Evolutionary conservation across 768 basidiomycete genomes (phyloP), one percentile per base, ranked within the genome.

Genomic region (Paxillus ammoniavirescens): DNA sequence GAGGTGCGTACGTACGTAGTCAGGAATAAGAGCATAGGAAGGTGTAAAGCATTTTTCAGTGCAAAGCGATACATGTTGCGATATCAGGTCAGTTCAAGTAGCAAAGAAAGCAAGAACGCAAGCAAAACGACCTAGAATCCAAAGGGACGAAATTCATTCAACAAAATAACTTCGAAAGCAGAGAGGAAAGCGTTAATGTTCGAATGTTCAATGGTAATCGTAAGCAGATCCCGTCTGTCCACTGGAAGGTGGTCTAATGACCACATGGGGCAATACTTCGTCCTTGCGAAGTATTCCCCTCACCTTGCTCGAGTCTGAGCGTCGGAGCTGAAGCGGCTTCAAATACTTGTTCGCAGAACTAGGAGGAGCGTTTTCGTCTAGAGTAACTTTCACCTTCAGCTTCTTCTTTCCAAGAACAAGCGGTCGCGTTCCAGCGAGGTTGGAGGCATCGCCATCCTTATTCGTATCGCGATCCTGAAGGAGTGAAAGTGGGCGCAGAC

Each of bases 251-350:
- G 84, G 83, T 17, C 84, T 75, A 49, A 87, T 75, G 50, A 84
- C 75, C 28, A 87, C 82, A 38, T 79, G 75, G 31, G 86, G 84
- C 30, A 87, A 68, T 47, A 76, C 72, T 72, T 84, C 84, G 37
- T 67, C 70, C 67, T 77, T 77, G 62, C 82, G 74, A 57, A 86
- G 75, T 51, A 76, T 61, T 43, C 79, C 84, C 50, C 84, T 81
- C 65, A 80, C 68, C 68, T 82, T 86, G 64, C 74, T 77, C 33
- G 86, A 87, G 56, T 87, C 84, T 35, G 80, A 83, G 58, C 84
- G 75, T 44, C 72, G 73, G 54, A 89, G 81, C 58, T 73, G 79
- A 60, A 87, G 69, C 55, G 82, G 77, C 75, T 79, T 85, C 70
- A 85, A 59, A 60, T 77, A 75, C 67, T 76, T 79, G 68, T 69